Conservation (phyloP, 2,329 filamentous ascomycete genomes). For the Calonectria naviculata region DNA sequence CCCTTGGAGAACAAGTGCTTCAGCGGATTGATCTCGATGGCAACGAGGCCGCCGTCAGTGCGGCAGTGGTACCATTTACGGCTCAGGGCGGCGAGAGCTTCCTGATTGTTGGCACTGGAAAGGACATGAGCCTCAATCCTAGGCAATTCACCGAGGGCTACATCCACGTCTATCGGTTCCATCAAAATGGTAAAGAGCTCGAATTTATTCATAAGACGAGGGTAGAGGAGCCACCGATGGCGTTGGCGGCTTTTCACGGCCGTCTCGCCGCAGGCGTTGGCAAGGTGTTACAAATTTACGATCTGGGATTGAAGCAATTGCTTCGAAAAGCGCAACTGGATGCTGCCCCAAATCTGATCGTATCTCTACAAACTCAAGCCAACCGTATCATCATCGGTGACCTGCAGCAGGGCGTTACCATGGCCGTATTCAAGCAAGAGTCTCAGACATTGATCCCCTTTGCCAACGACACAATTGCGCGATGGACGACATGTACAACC, state of each 20-base stretch:
- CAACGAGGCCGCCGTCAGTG: constrained; percentile 92
- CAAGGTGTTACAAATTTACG: constrained; percentile 85
- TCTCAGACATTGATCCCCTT: constrained; percentile 95
- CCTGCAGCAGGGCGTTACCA: constrained; percentile 90
- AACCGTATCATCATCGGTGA: constrained; percentile 93
- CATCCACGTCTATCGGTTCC: constrained; percentile 92
- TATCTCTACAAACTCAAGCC: constrained; percentile 89
- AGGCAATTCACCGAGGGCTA: constrained; percentile 82
- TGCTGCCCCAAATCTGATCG: constrained; percentile 84
- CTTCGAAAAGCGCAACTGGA: constrained; percentile 90
- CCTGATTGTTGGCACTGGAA: constrained; percentile 93
- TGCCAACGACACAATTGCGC: constrained; percentile 86
- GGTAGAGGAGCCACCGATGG: constrained; percentile 87
- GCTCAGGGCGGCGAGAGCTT: constrained; percentile 91
- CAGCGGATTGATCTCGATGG: constrained; percentile 85
- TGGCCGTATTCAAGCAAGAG: constrained; percentile 91
- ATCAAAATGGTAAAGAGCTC: constrained; percentile 85
- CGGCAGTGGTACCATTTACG: constrained; percentile 85
- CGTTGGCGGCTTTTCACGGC: constrained; percentile 92
- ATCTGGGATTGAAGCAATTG: constrained; percentile 91
- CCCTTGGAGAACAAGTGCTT: constrained; percentile 80
- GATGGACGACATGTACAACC: constrained; percentile 90
- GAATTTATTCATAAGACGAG: constrained; percentile 98
- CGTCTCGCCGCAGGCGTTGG: constrained; percentile 87
- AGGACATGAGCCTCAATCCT: constrained; percentile 86